Conservation (phyloP, 1,284 basidiomycete genomes). For the Malassezia restricta region DNA sequence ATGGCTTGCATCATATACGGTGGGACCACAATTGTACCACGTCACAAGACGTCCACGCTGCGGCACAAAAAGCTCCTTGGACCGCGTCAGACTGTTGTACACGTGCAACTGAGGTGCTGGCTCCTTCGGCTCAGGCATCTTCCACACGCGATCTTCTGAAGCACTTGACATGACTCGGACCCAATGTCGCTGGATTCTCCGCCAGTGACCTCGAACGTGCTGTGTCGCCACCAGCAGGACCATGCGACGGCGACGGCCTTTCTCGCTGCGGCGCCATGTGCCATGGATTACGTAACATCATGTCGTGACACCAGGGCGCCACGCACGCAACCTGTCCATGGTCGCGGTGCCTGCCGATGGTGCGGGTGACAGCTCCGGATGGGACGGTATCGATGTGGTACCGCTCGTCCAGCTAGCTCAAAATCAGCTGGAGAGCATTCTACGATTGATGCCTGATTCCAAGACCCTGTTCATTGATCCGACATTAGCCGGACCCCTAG, state of each 20-base stretch:
- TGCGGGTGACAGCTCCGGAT: background rate
- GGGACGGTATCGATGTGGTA: conserved; percentile 4
- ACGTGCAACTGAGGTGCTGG: conserved; percentile 56
- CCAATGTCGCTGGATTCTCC: background rate
- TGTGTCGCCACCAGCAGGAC: background rate
- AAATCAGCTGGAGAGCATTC: conserved; percentile 21
- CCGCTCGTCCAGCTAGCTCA: conserved; percentile 22
- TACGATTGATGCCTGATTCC: conserved; percentile 46
- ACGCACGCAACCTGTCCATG: background rate
- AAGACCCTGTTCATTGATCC: conserved; percentile 91
- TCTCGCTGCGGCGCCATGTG: background rate
- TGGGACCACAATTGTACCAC: conserved; percentile 98
- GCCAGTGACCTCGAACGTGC: background rate
- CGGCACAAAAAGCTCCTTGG: conserved; percentile 67
- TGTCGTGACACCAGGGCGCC: background rate
- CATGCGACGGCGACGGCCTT: background rate
- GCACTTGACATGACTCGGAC: conserved; percentile 1
- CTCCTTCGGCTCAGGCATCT: conserved; percentile 6
- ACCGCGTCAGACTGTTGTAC: conserved; percentile 85
- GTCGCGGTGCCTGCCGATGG: background rate
- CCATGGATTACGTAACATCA: background rate
- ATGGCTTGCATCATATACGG: conserved; percentile 94
- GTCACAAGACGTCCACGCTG: conserved; percentile 72
- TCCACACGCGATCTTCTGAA: background rate
- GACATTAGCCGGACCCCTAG: conserved; percentile 75